Conservation (phyloP, 1,284 basidiomycete species). For the Cryptococcus sp. region DNA sequence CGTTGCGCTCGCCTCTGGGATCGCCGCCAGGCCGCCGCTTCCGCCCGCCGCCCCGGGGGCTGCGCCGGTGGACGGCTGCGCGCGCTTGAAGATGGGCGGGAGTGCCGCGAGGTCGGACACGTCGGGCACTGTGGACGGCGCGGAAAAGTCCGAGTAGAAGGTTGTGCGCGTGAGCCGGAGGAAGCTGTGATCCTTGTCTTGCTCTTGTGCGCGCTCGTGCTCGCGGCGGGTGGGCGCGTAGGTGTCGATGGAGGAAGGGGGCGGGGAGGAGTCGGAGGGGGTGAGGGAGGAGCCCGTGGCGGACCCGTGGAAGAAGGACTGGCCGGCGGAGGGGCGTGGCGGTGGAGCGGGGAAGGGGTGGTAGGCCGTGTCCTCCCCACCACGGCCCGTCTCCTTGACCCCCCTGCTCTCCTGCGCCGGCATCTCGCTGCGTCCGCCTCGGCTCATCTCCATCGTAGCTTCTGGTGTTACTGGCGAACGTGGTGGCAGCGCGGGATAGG, state of each 20-base stretch:
- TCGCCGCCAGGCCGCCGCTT: conserved; percentile 2
- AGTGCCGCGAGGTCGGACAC: conserved; percentile 8
- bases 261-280: not conserved
- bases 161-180: conserved; percentile 12
- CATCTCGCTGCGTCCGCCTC: too few relatives aligned
- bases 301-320: conserved; percentile 16
- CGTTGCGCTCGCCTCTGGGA: conserved; percentile 6
- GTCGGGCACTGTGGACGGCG: conserved; percentile 14
- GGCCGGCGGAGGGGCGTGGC: conserved; percentile 5
- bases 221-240: not conserved
- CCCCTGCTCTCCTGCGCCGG: too few relatives aligned
- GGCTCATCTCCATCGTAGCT: too few relatives aligned
- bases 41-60: not conserved
- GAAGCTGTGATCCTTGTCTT: conserved; percentile 7
- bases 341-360: not conserved
- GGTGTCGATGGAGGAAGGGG: not conserved
- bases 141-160: conserved; percentile 17
- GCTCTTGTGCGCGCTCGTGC: not conserved
- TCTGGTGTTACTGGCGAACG: too few relatives aligned
- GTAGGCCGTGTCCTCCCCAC: not conserved
- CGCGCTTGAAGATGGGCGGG: conserved; percentile 12
- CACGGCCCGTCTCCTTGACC: not conserved
- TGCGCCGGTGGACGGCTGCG: not conserved
- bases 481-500: too few relatives aligned
- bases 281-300: conserved; percentile 6